phyloP scores from a whole-genome alignment of 345 rosid genomes.

The Camelina sativa region DNA sequence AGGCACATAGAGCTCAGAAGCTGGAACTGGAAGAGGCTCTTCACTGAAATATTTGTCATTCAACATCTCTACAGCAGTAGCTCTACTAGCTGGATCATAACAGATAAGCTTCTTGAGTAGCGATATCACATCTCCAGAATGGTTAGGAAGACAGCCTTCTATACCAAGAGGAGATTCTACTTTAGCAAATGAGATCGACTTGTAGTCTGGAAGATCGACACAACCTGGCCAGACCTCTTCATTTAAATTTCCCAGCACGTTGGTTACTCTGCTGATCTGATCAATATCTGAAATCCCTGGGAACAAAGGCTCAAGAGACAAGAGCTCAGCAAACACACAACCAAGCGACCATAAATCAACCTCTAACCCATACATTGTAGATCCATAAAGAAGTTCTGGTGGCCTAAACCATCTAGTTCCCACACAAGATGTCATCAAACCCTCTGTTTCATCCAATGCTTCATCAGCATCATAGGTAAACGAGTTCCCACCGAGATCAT shows the following conservation, averaged over 20 bases:
- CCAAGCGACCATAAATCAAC: slow-evolving; percentile 92
- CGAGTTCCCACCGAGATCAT: slow-evolving; percentile 63
- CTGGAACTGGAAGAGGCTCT: slow-evolving; percentile 77
- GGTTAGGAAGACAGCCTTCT: slow-evolving; percentile 58
- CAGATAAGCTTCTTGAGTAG: slow-evolving; percentile 74
- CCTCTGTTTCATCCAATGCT: slow-evolving; percentile 49
- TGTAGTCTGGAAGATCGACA: slow-evolving; percentile 76
- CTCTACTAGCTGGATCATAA: slow-evolving; percentile 79
- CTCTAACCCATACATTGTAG: slow-evolving; percentile 76
- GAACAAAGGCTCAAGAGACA: slow-evolving; percentile 77
- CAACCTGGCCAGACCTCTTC: slow-evolving; percentile 85
- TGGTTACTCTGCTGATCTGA: slow-evolving; percentile 74
- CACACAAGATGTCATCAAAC: slow-evolving; percentile 81
- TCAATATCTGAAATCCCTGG: slow-evolving; percentile 92
- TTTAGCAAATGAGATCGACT: slow-evolving; percentile 72
- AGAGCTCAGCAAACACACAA: slow-evolving; percentile 84
- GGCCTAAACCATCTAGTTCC: slow-evolving; percentile 99
- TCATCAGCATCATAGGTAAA: slow-evolving; percentile 67
- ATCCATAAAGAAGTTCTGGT: slow-evolving; percentile 92
- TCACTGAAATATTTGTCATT: slow-evolving; percentile 71
- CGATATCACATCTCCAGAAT: slow-evolving; percentile 61
- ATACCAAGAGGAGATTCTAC: slow-evolving; percentile 73
- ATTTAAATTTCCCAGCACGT: slow-evolving; percentile 71
- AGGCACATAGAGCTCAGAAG: slow-evolving; percentile 72
- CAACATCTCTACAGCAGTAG: slow-evolving; percentile 73